Percentiles rank a stretch among this genome's conserved stretches.
Evolutionary conservation across 2,329 filamentous ascomycete genomes (phyloP).

Genomic region (Rugonectria rugulosa): DNA sequence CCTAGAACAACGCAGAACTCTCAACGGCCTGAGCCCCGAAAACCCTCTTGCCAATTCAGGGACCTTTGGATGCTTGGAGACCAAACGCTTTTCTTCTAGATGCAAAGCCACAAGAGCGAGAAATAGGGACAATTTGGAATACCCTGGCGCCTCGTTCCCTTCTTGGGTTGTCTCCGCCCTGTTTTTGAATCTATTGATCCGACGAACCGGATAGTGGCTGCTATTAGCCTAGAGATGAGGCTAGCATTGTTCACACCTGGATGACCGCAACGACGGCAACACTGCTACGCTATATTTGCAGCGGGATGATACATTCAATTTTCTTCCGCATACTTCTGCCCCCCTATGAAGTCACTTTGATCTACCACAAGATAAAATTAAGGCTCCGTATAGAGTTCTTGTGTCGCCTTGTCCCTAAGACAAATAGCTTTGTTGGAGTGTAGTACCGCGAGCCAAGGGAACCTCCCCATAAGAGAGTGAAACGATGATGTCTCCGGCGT

Average conservation of each 20-base stretch:
- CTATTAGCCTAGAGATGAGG: neutral
- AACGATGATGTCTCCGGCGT: no score
- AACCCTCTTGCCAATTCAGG: neutral
- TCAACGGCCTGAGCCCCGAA: no score
- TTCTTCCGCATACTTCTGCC: no score
- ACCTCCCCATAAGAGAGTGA: no score
- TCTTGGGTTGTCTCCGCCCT: neutral
- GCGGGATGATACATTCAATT: no score
- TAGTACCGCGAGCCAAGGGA: no score
- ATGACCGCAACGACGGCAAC: neutral
- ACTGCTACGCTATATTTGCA: no score
- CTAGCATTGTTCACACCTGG: neutral
- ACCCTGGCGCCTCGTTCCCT: neutral
- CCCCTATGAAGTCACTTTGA: no score
- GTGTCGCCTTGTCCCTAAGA: no score
- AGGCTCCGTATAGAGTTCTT: no score
- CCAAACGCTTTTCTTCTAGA: neutral
- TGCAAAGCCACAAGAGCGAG: neutral
- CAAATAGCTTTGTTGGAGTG: no score
- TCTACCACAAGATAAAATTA: no score
- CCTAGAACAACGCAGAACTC: neutral
- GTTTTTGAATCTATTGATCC: neutral
- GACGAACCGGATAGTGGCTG: constrained; percentile 5
- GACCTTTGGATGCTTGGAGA: neutral
- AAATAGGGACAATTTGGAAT: neutral